Evolutionary conservation across 1,284 basidiomycete genomes (phyloP).

Genomic region (Pascua sp.): DNA sequence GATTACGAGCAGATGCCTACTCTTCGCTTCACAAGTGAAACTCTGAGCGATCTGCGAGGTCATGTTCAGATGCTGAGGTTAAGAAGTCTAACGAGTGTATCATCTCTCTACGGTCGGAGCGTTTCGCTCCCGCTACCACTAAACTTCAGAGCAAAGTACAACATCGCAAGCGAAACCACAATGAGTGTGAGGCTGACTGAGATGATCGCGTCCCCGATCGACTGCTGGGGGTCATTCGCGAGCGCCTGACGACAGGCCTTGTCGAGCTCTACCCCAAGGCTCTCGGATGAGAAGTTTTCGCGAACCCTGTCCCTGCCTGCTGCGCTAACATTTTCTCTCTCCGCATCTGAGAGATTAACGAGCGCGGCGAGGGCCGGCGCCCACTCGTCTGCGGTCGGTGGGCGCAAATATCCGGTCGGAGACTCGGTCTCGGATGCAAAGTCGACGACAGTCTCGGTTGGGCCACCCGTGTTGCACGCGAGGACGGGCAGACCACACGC

Average conservation of each 20-base stretch:
- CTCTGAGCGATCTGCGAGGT: too few species aligned
- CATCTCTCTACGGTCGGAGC: constrained; percentile 1
- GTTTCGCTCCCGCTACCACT: background rate
- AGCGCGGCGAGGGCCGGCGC: constrained; percentile 63
- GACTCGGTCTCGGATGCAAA: constrained; percentile 24
- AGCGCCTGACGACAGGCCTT: constrained; percentile 56
- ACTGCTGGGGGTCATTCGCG: constrained; percentile 36
- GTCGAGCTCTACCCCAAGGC: constrained; percentile 67
- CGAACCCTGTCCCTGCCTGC: constrained; percentile 61
- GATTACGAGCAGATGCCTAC: too few species aligned
- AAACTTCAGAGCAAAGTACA: constrained; percentile 8
- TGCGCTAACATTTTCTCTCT: constrained; percentile 55
- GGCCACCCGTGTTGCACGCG: constrained; percentile 85
- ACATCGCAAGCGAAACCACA: constrained; percentile 1
- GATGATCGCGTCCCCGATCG: constrained; percentile 40
- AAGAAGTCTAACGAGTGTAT: constrained; percentile 1
- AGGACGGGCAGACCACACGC: constrained; percentile 83
- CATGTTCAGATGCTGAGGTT: too few species aligned
- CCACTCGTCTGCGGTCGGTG: constrained; percentile 65
- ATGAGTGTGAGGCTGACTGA: constrained; percentile 8
- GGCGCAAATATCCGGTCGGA: constrained; percentile 66
- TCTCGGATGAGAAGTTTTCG: constrained; percentile 59
- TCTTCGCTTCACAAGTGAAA: too few species aligned
- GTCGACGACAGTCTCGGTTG: constrained; percentile 80
- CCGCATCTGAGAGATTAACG: constrained; percentile 53